A percentile compares a stretch with the other conserved stretches of the same genome.
Conservation (phyloP, 805 yeast genomes). For the Ogataea zsoltii region DNA sequence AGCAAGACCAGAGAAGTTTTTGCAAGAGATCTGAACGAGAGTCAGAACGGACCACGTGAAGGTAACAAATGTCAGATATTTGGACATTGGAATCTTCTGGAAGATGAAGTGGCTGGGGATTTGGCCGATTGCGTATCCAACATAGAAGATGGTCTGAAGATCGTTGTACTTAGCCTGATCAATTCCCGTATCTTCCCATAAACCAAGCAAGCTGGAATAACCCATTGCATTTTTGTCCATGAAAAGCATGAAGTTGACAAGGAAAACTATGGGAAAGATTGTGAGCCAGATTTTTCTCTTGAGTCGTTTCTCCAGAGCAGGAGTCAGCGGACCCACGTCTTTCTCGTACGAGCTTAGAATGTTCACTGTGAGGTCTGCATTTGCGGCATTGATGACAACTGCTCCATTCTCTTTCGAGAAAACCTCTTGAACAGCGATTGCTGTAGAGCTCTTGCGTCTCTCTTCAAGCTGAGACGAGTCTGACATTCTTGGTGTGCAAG, state of each 20-base stretch:
- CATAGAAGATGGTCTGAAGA: constrained; percentile 48
- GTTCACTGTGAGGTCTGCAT: constrained; percentile 5
- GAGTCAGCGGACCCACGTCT: constrained; percentile 1
- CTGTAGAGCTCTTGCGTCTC: neutral
- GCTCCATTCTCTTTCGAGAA: neutral
- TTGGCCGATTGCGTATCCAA: constrained; percentile 47
- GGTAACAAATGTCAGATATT: constrained; percentile 33
- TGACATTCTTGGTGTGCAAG: neutral
- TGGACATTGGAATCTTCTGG: constrained; percentile 45
- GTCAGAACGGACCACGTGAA: constrained; percentile 43
- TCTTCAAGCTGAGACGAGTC: neutral
- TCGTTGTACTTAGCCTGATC: constrained; percentile 42
- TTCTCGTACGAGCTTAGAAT: neutral
- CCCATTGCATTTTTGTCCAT: constrained; percentile 8
- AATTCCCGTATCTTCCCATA: constrained; percentile 45
- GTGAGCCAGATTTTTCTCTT: constrained; percentile 1
- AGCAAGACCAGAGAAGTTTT: constrained; percentile 39
- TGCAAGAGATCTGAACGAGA: constrained; percentile 44
- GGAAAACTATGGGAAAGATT: constrained; percentile 1
- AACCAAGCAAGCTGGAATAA: constrained; percentile 28
- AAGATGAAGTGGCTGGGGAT: constrained; percentile 40
- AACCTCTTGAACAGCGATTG: neutral
- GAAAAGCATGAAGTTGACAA: constrained; percentile 5
- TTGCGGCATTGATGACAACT: neutral
- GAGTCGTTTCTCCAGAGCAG: neutral